Conservation (phyloP, 805 yeast species). For the Ogataea nitratoaversa region DNA sequence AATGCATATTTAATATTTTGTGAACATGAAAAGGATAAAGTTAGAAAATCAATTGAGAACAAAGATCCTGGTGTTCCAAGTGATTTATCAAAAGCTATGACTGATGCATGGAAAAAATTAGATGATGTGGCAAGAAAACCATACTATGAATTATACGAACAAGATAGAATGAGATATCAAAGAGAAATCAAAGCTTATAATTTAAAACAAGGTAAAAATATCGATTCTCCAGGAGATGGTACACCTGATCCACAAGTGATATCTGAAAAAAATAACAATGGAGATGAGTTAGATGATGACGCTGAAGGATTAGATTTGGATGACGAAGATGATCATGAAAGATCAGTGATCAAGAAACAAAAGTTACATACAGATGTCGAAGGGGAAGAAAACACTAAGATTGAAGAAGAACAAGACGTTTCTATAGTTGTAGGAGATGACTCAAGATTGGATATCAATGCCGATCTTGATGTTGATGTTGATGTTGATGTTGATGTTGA, state of each 20-base stretch:
- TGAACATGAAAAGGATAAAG: constrained; percentile 75
- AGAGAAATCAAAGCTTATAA: constrained; percentile 56
- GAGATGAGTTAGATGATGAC: constrained; percentile 3
- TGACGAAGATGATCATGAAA: constrained; percentile 1
- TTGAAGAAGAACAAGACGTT: constrained; percentile 2
- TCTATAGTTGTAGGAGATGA: not conserved
- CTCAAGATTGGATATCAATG: constrained; percentile 8
- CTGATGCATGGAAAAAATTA: constrained; percentile 82
- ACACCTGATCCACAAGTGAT: constrained; percentile 1
- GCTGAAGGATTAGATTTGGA: constrained; percentile 1
- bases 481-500: constrained; percentile 5
- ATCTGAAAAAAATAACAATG: constrained; percentile 2
- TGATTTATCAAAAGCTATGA: constrained; percentile 73
- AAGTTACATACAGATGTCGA: constrained; percentile 8
- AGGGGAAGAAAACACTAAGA: constrained; percentile 1
- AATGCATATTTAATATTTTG: constrained; percentile 87
- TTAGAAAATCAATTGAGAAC: constrained; percentile 55
- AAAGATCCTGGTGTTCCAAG: constrained; percentile 45
- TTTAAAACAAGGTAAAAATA: constrained; percentile 17
- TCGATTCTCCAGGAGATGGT: constrained; percentile 2
- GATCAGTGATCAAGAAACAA: constrained; percentile 1
- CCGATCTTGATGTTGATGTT: too few species aligned
- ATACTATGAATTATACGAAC: constrained; percentile 69
- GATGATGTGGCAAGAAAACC: constrained; percentile 67
- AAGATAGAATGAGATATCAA: constrained; percentile 71